Base-by-base conservation (phyloP, 1,284 basidiomycete species). In the Marasmius fiardii region DNA sequence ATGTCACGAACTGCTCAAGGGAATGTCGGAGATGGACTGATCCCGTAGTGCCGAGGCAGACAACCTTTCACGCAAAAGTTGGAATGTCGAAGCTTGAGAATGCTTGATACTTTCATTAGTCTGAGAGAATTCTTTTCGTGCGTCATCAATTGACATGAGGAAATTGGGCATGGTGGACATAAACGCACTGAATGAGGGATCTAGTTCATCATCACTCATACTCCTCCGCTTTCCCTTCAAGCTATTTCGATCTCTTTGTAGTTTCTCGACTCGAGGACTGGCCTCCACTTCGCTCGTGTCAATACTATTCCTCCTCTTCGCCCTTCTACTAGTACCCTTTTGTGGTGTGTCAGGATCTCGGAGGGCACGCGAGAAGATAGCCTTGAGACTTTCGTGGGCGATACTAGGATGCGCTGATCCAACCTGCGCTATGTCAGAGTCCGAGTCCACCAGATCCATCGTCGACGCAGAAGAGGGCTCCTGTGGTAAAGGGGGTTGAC, bases 171-270 rank as follows among this genome's bases (percentile, higher is more conserved):
- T 43, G 37, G 18, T 14, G 35, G 33, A 55, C 34, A 67, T 41
- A 8, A 37, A 75, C 84, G 63, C 67, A 89, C 86, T 75, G 39
- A 75, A 68, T 39, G 68, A 63, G 58, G 75, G 78, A 44, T 86
- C 85, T 11, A 71, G 66, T 63, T 88, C 88, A 61, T 88, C 86
- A 58, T 90, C 88, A 61, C 85, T 88, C 61, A 85, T 58, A 63
- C 83, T 87, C 61, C 72, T 77, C 54, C 79, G 72, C 60, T 83
- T 81, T 8, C 75, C 77, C 67, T 76, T 82, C 61, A 71, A 71
- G 57, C 69, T 73, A n/a, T 68, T 68, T 53, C 76, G 71, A 55
- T 78, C 74, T 51, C 67, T 69, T 39, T 72, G 64, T 35, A 78
- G 68, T 58, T 72, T 70, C 24, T 67, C 61, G 26, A 74, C 68